Evolutionary conservation across 805 yeast genomes (phyloP), one percentile per base, ranked within the genome.

Genomic region (Saccharomycopsis lassenensis): DNA sequence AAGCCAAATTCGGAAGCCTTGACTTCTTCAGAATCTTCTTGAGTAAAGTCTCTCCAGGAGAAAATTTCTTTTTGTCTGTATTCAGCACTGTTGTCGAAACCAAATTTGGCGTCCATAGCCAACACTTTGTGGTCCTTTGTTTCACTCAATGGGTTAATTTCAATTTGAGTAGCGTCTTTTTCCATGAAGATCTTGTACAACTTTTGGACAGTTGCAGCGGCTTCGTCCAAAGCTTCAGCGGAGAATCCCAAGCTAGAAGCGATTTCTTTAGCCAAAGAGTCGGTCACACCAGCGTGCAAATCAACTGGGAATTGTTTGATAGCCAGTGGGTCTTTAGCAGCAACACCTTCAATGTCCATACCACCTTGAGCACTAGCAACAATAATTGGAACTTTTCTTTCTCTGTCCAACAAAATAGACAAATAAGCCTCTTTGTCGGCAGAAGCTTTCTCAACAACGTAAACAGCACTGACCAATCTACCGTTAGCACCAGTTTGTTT

Each of bases 261-360:
- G 48, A 91, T 71, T 52, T 79, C 72, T 39, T 63, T 52, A 37
- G 95, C 95, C 50, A 77, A 66, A 46, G 65, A 69, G 50, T 76
- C 82, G 48, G 89, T 75, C 55, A 91, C 81, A 56, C 95, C 96
- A 38, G 63, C 62, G 41, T 77, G 70, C 51, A 84, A 69, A 50
- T 80, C 77, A 42, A 91, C 75, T 47, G 80, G 69, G 71, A 77
- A 85, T 48, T 89, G 77, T 65, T 84, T 79, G 67, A 91, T 91
- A 49, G 94, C 94, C 40, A 73, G 74, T 37, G 99, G 99, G 61
- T 74, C 78, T 51, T 71, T 75, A 49, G 77, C 78, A 44, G 98
- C 99, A 50, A 91, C 97, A 59, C 94, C 95, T 71, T 91, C 99
- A 55, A 91, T 91, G 67, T 91, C 95, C 94, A 91, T 87, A 69